Conservation (phyloP, 2,329 filamentous ascomycete species). For the Endoconidiophora polonica region DNA sequence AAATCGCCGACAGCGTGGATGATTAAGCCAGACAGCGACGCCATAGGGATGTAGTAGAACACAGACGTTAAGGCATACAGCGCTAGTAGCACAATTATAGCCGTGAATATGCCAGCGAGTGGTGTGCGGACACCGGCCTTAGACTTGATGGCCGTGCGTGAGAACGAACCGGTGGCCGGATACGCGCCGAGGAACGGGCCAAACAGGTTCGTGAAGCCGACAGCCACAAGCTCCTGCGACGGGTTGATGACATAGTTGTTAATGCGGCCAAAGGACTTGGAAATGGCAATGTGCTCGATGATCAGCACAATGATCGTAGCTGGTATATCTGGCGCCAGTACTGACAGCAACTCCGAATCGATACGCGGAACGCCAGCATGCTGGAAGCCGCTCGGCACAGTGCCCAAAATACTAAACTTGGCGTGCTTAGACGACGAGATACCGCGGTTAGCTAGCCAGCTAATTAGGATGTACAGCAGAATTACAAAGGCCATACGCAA, state of each 20-base stretch:
- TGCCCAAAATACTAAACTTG: constrained; percentile 46
- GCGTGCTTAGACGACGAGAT: constrained; percentile 33
- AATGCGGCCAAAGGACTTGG: constrained; percentile 64
- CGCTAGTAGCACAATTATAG: constrained; percentile 62
- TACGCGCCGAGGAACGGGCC: constrained; percentile 70
- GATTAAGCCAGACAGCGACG: constrained; percentile 64
- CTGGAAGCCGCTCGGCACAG: constrained; percentile 54
- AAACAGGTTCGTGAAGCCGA: constrained; percentile 58
- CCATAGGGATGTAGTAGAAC: constrained; percentile 77
- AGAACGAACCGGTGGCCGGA: constrained; percentile 79
- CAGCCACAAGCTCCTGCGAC: constrained; percentile 63
- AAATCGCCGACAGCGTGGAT: constrained; percentile 82
- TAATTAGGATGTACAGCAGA: constrained; percentile 62
- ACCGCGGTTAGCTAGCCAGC: constrained; percentile 51
- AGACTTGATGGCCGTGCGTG: constrained; percentile 82
- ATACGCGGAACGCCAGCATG: constrained; percentile 59
- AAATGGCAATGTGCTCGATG: constrained; percentile 69
- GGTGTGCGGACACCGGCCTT: constrained; percentile 82
- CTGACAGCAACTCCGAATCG: constrained; percentile 45
- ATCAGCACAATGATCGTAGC: constrained; percentile 78
- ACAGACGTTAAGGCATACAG: constrained; percentile 69
- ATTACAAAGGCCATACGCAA: constrained; percentile 69
- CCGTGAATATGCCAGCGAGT: constrained; percentile 72
- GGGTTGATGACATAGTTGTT: constrained; percentile 72
- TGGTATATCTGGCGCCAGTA: constrained; percentile 58